Evolutionary conservation across 169 alveolate species (phyloP), one percentile per base, ranked within the genome.

Genomic region (Plasmodium gaboni): DNA sequence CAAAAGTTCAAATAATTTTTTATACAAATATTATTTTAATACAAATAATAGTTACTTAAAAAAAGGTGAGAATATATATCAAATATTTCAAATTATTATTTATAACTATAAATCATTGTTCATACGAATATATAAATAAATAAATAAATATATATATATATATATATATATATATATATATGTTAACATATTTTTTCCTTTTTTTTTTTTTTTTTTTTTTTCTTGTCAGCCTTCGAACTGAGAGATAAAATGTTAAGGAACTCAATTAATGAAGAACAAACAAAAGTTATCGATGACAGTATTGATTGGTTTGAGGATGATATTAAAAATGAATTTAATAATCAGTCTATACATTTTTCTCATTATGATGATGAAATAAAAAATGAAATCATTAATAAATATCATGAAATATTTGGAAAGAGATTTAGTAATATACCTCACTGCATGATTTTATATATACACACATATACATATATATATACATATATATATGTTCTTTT

Each of bases 251-350:
- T 80, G 90, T n/a, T 65, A 60, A 80, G 9, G 4, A 80, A 80
- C 42, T 65, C 90, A 2, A 7, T 15, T 48, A 68, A 80, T 57
- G 78, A 65, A 59, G 90, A 80, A 19, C 68, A 80, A 38, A 80
- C 90, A 1, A 65, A 55, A 80, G 69, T 80, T 51, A 68, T 80
- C 38, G 90, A 80, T 48, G 90, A 80, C 10, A 80, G 90, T 24
- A 67, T 80, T 19, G 90, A 80, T 28, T 80, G 90, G 90, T 80
- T 80, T 55, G 90, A 80, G 44, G 83, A 80, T 19, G 90, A 80
- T 50, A 80, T 80, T 24, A 80, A 68, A 55, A 51, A 44, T 26
- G 71, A 48, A 26, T 68, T 80, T 26, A 42, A 51, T 8, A 80
- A 67, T 68, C 32, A 70, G 1, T 70, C 67, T 17, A 61, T 80